Percentiles rank a stretch among this genome's conserved stretches.
phyloP scores from a whole-genome alignment of 140 eudicot species.

The Cichorium intybus region DNA sequence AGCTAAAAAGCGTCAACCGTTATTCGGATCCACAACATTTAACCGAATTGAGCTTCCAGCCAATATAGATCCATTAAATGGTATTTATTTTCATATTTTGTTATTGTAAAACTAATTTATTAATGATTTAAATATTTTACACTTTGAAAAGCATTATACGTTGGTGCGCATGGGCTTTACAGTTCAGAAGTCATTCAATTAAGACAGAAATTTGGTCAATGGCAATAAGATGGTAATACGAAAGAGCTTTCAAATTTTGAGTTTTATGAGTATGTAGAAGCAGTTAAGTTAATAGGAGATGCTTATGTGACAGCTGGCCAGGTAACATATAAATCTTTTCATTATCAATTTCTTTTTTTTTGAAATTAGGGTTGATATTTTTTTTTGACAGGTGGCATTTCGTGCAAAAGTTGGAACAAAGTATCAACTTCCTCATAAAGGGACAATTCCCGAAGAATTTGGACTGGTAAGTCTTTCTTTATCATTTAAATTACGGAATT shows the following conservation, averaged over 20 bases:
- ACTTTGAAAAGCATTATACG: constrained; percentile 70
- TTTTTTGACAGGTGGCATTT: constrained; percentile 80
- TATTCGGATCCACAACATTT: constrained; percentile 90
- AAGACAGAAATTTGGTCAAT: constrained; percentile 90
- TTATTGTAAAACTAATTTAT: too few relatives aligned
- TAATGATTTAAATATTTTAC: too few relatives aligned
- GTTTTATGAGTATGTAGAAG: constrained; percentile 97
- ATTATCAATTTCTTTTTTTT: not conserved
- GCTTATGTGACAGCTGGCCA: constrained; percentile 95
- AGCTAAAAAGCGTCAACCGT: constrained; percentile 63
- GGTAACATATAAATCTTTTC: constrained; percentile 37
- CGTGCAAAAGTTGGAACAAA: constrained; percentile 96
- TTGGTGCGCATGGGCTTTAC: constrained; percentile 83
- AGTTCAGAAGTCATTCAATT: constrained; percentile 91
- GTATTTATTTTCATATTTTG: constrained; percentile 15
- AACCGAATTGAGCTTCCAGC: constrained; percentile 75
- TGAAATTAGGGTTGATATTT: constrained; percentile 39
- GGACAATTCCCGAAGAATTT: constrained; percentile 95
- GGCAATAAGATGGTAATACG: constrained; percentile 67
- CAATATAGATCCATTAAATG: constrained; percentile 75
- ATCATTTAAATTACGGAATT: not conserved
- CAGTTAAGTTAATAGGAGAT: constrained; percentile 89
- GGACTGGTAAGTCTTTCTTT: constrained; percentile 84
- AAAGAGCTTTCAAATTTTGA: constrained; percentile 53
- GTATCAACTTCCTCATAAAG: constrained; percentile 95